phyloP scores from a whole-genome alignment of 768 basidiomycete genomes.

The Fistulinella prunicolor region DNA sequence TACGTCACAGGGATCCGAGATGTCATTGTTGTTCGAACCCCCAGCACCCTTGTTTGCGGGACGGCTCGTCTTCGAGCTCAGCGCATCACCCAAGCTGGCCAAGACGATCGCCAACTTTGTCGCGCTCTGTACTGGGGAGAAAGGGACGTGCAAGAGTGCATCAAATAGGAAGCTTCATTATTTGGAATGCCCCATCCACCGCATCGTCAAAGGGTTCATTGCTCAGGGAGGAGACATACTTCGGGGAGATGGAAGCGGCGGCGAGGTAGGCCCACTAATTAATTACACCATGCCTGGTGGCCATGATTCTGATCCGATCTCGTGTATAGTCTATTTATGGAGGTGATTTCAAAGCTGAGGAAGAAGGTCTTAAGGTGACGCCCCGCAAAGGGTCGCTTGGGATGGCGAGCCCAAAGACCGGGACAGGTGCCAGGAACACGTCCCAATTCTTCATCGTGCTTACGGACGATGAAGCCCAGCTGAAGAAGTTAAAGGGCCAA shows the following conservation, averaged over 20 bases:
- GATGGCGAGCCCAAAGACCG: slow-evolving; percentile 47
- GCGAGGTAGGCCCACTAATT: slow-evolving; percentile 40
- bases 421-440: slow-evolving; percentile 44
- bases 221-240: slow-evolving; percentile 56
- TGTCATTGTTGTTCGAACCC: slow-evolving; percentile 32
- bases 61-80: slow-evolving; percentile 41
- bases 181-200: slow-evolving; percentile 42
- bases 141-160: slow-evolving; percentile 43
- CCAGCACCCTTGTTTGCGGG: slow-evolving; percentile 40
- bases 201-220: slow-evolving; percentile 46
- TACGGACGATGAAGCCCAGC: slow-evolving; percentile 37
- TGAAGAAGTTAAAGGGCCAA: slow-evolving; percentile 48
- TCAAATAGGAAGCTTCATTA: slow-evolving; percentile 47
- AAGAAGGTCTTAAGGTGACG: slow-evolving; percentile 44
- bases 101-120: slow-evolving; percentile 50
- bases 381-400: slow-evolving; percentile 44
- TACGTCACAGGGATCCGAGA: slow-evolving; percentile 31
- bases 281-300: neutral
- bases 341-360: slow-evolving; percentile 49
- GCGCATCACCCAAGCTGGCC: slow-evolving; percentile 36
- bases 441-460: slow-evolving; percentile 52
- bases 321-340: slow-evolving; percentile 43
- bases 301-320: slow-evolving; percentile 10
- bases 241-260: slow-evolving; percentile 50
- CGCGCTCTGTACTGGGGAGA: slow-evolving; percentile 45